Evolutionary conservation across 106 monocot species (phyloP), one percentile per base, ranked within the genome.

Genomic region (Chionographis japonica): DNA sequence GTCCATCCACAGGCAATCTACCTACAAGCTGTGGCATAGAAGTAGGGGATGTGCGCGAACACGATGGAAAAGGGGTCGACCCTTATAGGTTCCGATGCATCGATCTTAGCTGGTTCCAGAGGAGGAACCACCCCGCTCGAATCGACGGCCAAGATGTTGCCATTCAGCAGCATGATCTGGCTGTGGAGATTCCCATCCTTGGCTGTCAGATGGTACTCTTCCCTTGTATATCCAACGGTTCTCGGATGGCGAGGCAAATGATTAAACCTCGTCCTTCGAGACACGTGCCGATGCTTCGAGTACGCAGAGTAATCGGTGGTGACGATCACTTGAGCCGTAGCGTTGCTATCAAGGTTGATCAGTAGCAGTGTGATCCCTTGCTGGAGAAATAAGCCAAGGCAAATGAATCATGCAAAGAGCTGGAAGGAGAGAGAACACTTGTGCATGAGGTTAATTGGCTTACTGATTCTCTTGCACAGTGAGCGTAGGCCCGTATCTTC

Each of bases 201-300:
- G 10, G 84, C 63, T 40, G 80, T 85, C 14, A 85, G 61, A 27
- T 85, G 84, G 59, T 77, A 85, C 39, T 80, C 80, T 8, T 85
- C 80, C 66, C 84, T 76, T 54, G 39, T 66, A 14, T 17, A 38
- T 20, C 35, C 64, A 1, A 20, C 12, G 1, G 15, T 58, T 19
- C 62, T 58, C 38, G 18, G 3, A 8, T 15, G 9, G 12, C 59
- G n/a, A 61, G 58, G 67, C 12, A 56, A 36, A 54, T 15, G 61
- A 55, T 61, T 35, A 20, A 69, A 68, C 20, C 19, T 56, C 52
- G 6, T 50, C 54, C 63, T 62, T 43, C n/a, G 20, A 66, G 38
- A 4, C 15, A 10, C 50, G 12, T 12, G 19, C 3, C 46, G 59
- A 5, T 53, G 70, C 56, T 59, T 66, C 50, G 8, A 42, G 14